These are phyloP conservation scores for Ogataea degrootiae DNA, from an alignment of 805 yeast species.

Conservation along the genomic window DNA sequence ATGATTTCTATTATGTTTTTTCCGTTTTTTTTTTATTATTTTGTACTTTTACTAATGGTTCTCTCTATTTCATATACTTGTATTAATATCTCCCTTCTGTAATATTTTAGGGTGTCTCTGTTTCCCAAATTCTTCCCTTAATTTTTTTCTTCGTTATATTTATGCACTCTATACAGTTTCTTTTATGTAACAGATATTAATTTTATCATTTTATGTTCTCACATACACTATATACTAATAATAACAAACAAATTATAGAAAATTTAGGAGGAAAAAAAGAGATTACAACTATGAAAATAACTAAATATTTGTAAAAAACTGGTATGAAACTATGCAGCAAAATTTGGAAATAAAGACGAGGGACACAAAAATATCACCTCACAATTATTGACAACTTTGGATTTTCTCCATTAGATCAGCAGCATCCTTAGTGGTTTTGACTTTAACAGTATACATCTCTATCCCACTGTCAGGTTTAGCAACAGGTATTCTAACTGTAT, in stretches of 20 bases:
- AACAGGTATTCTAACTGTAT: conserved; percentile 62
- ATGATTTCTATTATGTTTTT: neutral
- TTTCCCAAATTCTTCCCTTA: neutral
- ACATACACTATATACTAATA: too few relatives aligned
- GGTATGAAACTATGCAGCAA: too few relatives aligned
- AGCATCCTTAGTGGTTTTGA: conserved; percentile 73
- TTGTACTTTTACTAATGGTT: neutral
- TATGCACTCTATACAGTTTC: neutral
- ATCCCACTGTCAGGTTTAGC: conserved; percentile 52
- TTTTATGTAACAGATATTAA: neutral
- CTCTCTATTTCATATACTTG: neutral
- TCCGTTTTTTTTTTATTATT: neutral
- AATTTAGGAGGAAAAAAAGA: too few relatives aligned
- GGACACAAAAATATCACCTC: neutral
- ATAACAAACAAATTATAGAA: too few relatives aligned
- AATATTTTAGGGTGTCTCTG: neutral
- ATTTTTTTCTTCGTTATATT: neutral
- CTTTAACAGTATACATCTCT: conserved; percentile 66
- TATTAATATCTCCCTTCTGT: neutral
- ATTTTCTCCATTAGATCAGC: conserved; percentile 39
- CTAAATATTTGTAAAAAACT: too few relatives aligned
- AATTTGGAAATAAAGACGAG: neutral
- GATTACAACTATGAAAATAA: too few relatives aligned
- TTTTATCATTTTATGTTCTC: neutral
- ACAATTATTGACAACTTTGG: conserved; percentile 17